These are phyloP conservation scores for Zygosaccharomyces pseudobailii DNA, from an alignment of 1,139 yeast species.

Conservation along the genomic window DNA sequence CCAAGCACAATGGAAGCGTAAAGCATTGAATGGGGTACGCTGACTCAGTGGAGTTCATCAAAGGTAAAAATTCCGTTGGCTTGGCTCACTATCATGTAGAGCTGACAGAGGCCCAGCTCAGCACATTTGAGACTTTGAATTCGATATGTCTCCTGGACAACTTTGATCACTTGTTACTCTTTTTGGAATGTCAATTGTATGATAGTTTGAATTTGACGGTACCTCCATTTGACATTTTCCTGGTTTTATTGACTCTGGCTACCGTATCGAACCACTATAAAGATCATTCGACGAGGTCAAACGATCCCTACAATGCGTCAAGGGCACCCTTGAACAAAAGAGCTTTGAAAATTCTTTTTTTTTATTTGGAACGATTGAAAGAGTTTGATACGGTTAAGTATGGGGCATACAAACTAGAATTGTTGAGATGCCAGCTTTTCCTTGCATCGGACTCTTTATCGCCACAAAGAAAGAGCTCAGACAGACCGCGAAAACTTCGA, in stretches of 20 bases:
- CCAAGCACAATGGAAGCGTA: not conserved
- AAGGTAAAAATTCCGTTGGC: conserved; percentile 7
- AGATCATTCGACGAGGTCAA: conserved; percentile 16
- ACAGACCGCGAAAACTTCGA: conserved; percentile 7
- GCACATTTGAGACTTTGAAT: conserved; percentile 27
- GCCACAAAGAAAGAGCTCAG: conserved; percentile 5
- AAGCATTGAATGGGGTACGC: conserved; percentile 6
- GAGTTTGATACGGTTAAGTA: conserved; percentile 17
- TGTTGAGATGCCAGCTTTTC: conserved; percentile 32
- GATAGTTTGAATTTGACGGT: conserved; percentile 11
- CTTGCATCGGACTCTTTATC: conserved; percentile 23
- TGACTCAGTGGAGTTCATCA: conserved; percentile 12
- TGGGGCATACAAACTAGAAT: conserved; percentile 22
- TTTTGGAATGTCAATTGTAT: conserved; percentile 22
- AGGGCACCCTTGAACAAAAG: conserved; percentile 21
- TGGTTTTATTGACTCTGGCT: conserved; percentile 26
- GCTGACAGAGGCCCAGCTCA: conserved; percentile 19
- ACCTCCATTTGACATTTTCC: conserved; percentile 29
- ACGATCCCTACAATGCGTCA: conserved; percentile 27
- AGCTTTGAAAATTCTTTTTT: conserved; percentile 20
- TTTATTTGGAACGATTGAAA: conserved; percentile 15
- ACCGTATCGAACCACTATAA: conserved; percentile 24
- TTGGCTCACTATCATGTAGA: conserved; percentile 28
- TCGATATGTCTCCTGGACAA: conserved; percentile 27
- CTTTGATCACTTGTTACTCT: conserved; percentile 25